Conservation (phyloP, 352 stramenopile species). For the Phytophthora pinifolia region DNA sequence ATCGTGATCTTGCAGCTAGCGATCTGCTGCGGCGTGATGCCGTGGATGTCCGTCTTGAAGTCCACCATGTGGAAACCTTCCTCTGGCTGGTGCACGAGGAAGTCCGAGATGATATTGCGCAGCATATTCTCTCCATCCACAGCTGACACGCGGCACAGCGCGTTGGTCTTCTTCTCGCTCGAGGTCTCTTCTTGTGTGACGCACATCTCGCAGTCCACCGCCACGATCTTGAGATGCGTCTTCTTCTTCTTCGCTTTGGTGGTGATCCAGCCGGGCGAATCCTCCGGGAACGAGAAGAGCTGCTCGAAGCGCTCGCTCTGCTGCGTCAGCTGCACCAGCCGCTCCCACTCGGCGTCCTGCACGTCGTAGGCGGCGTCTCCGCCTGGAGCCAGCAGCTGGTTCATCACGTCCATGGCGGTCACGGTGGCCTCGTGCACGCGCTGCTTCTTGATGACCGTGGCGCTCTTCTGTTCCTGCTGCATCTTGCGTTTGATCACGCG, state of each 20-base stretch:
- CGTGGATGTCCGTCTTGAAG: conserved; percentile 86
- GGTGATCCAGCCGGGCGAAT: conserved; percentile 52
- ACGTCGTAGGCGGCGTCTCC: conserved; percentile 61
- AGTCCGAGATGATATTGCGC: conserved; percentile 66
- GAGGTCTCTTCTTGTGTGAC: conserved; percentile 42
- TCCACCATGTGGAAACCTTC: conserved; percentile 56
- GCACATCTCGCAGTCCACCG: conserved; percentile 89
- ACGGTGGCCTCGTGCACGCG: conserved; percentile 56
- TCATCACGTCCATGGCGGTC: conserved; percentile 75
- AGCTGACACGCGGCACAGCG: conserved; percentile 79
- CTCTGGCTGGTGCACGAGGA: conserved; percentile 84
- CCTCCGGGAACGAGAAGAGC: conserved; percentile 55
- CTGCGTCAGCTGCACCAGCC: conserved; percentile 68
- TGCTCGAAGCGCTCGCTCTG: conserved; percentile 55
- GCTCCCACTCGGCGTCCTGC: conserved; percentile 60
- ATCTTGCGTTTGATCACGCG: conserved; percentile 42
- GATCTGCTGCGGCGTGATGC: conserved; percentile 75
- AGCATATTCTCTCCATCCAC: conserved; percentile 82
- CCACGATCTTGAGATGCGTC: conserved; percentile 66
- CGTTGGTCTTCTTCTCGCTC: conserved; percentile 44
- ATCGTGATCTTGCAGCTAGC: conserved; percentile 73
- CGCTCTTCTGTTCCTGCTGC: conserved; percentile 10
- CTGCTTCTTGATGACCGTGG: conserved; percentile 53
- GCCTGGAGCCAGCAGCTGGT: conserved; percentile 43
- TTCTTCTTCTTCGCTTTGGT: conserved; percentile 64